Base-by-base conservation (phyloP, 2,329 filamentous ascomycete species). In the Capronia americana region DNA sequence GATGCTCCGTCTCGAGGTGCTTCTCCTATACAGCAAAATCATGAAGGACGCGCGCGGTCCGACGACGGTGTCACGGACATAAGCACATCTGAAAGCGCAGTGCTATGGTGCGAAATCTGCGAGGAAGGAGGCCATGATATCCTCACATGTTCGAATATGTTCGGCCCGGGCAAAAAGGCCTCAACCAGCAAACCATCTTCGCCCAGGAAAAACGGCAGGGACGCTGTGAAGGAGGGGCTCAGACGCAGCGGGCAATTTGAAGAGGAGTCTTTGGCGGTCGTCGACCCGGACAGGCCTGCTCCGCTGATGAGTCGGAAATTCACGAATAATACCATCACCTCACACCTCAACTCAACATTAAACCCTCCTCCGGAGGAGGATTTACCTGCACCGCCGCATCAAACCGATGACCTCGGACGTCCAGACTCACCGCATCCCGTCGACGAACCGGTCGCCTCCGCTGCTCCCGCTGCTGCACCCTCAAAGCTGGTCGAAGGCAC, bases 91-190 rank as follows among this genome's bases (percentile, higher is more conserved):
- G 58, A 61, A 53, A 72, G 65, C 41, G 66, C 70, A 4, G 59
- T 64, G 17, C 85, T 93, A 69, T 96, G 92, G 91, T 98, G 94
- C 79, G 95, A 98, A 80, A 95, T 98, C 69, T 98, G 94, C 80
- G 93, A 97, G 81, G 92, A 91, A 38, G 86, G 87, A 55, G 93
- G 94, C 17, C 94, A 98, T 75, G 94, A 98, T 74, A 97, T 98
- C 67, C 83, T 98, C 64, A 96, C 92, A 24, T 98, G 94, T 83
- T 93, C 91, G 61, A 94, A 92, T 77, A 95, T 97, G 89, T 94
- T 92, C 38, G 68, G 66, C 5, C 55, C 67, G 1, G 67, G 65
- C n/a, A 63, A 68, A 41, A 60, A 51, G 28, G 26, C 14, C 32
- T 38, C 28, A 3, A 20, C 44, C 30, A 59, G 56, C 56, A 38